These are phyloP conservation scores for Fistulifera solaris DNA, from an alignment of 108 stramenopile genomes.

Conservation along the genomic window DNA sequence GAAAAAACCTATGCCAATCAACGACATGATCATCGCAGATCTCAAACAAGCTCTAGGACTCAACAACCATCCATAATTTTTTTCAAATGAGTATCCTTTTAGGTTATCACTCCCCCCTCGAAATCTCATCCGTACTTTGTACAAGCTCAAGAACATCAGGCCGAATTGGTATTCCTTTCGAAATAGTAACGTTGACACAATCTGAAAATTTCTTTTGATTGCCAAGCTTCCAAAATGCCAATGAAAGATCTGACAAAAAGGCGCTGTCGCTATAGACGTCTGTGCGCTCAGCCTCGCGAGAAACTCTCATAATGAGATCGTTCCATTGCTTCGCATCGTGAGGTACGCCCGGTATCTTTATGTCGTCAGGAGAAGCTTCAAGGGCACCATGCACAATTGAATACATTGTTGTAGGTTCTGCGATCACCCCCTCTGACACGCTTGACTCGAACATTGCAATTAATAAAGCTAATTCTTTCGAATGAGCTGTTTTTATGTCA, in stretches of 20 bases:
- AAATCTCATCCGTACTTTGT: conserved; percentile 2
- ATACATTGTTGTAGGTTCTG: conserved; percentile 25
- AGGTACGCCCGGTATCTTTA: too few species aligned
- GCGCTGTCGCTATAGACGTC: too few species aligned
- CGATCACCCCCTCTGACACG: conserved; percentile 19
- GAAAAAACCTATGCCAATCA: conserved; percentile 59
- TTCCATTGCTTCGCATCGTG: too few species aligned
- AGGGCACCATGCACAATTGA: conserved; percentile 7
- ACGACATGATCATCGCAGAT: conserved; percentile 34
- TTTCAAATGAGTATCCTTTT: too few species aligned
- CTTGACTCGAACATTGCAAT: conserved; percentile 40
- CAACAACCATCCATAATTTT: not conserved
- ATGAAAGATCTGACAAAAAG: too few species aligned
- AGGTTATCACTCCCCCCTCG: not conserved
- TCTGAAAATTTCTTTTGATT: not conserved
- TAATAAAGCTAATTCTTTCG: conserved; percentile 48
- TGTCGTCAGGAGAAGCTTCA: not conserved
- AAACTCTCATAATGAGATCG: too few species aligned
- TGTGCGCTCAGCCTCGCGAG: too few species aligned
- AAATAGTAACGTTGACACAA: not conserved
- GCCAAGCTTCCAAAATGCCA: not conserved
- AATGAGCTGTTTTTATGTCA: conserved; percentile 22
- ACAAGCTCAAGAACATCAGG: not conserved
- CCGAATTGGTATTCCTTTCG: not conserved
- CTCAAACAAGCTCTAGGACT: conserved; percentile 9